Conservation (phyloP, 495 filamentous ascomycete species). For the Pyronema omphalodes region DNA sequence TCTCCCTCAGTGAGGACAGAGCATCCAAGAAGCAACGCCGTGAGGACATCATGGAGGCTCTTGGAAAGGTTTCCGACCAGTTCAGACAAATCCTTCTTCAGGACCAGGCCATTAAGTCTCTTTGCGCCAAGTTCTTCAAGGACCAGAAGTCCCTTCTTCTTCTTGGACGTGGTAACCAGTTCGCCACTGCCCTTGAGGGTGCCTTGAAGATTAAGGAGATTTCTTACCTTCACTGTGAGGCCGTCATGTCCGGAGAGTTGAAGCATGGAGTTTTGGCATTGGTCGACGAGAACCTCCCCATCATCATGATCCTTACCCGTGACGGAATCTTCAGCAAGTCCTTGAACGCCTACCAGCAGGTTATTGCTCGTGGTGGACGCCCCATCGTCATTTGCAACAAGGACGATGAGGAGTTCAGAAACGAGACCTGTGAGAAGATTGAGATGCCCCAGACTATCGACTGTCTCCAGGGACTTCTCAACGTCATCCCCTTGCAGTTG, state of each 20-base stretch:
- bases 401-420: conserved; percentile 70
- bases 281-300: conserved; percentile 93
- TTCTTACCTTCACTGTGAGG: conserved; percentile 96
- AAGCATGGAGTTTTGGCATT: conserved; percentile 96
- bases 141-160: conserved; percentile 91
- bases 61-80: conserved; percentile 69
- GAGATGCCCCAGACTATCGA: conserved; percentile 93
- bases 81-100: conserved; percentile 79
- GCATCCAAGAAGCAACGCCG: conserved; percentile 83
- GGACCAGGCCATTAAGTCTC: conserved; percentile 79
- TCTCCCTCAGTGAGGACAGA: conserved; percentile 88
- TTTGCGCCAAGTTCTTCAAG: conserved; percentile 81
- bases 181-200: conserved; percentile 92
- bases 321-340: conserved; percentile 94
- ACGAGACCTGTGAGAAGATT: conserved; percentile 81
- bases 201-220: conserved; percentile 99
- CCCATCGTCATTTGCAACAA: conserved; percentile 98
- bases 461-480: conserved; percentile 83
- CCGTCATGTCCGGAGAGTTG: conserved; percentile 97
- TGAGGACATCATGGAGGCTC: conserved; percentile 91
- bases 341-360: conserved; percentile 96
- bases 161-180: conserved; percentile 85
- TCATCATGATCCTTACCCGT: conserved; percentile 97
- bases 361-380: conserved; percentile 80
- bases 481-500: conserved; percentile 92